A percentile compares a stretch with the other conserved stretches of the same genome.
These are phyloP conservation scores for Candida oleophila DNA, from an alignment of 805 yeast species.

Conservation along the genomic window DNA sequence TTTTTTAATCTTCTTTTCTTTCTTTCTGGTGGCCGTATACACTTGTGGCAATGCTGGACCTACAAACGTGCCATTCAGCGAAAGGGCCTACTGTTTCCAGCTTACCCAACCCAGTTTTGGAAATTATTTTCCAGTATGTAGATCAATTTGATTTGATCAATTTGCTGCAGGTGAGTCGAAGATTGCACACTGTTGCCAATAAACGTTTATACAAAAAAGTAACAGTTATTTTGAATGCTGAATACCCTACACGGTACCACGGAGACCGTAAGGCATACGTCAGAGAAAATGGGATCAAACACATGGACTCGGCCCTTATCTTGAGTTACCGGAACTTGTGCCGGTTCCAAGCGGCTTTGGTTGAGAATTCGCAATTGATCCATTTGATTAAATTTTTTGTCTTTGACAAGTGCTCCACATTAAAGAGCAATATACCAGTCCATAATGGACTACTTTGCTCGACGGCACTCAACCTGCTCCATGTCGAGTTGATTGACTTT, in stretches of 20 bases:
- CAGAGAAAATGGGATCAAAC: slow-evolving; percentile 24
- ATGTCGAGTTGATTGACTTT: slow-evolving; percentile 22
- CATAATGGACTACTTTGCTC: background rate
- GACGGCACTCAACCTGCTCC: slow-evolving; percentile 10
- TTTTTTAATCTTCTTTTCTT: background rate
- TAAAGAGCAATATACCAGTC: background rate
- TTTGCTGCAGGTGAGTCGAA: slow-evolving; percentile 20
- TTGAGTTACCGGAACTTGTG: slow-evolving; percentile 15
- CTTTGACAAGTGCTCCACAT: slow-evolving; percentile 30
- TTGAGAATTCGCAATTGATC: slow-evolving; percentile 17
- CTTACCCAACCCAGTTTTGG: background rate
- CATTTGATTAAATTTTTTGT: slow-evolving; percentile 26
- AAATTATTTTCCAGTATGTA: slow-evolving; percentile 22
- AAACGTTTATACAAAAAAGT: slow-evolving; percentile 28
- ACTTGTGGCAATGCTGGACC: background rate
- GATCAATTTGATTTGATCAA: slow-evolving; percentile 29
- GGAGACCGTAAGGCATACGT: slow-evolving; percentile 16
- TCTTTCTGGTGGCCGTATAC: background rate
- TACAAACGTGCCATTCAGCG: background rate
- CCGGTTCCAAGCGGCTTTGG: slow-evolving; percentile 18
- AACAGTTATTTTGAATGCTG: slow-evolving; percentile 28
- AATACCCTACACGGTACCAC: slow-evolving; percentile 22
- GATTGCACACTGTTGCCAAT: slow-evolving; percentile 20
- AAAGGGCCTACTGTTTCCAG: background rate
- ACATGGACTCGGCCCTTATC: slow-evolving; percentile 31